Percentiles rank a stretch among this genome's conserved stretches.
Evolutionary conservation across 805 yeast genomes (phyloP).

Genomic region (Scheffersomyces ergatensis): DNA sequence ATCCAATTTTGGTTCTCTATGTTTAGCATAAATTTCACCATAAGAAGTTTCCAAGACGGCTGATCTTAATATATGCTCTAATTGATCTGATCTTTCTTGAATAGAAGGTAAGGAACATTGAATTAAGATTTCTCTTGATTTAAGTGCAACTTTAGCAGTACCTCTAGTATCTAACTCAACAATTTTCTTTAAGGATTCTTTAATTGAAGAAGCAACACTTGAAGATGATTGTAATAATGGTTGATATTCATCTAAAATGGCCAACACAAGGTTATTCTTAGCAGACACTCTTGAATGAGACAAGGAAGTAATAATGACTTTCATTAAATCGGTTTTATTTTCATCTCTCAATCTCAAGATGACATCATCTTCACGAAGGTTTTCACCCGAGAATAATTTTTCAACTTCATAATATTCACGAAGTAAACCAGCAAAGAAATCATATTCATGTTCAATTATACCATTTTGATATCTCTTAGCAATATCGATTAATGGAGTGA

Average conservation of each 20-base stretch:
- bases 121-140: slow-evolving; percentile 93
- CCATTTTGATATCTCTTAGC: slow-evolving; percentile 74
- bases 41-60: slow-evolving; percentile 87
- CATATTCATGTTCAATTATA: slow-evolving; percentile 77
- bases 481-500: slow-evolving; percentile 72
- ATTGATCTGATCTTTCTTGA: slow-evolving; percentile 93
- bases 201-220: slow-evolving; percentile 63
- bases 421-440: slow-evolving; percentile 66
- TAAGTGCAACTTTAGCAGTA: slow-evolving; percentile 89
- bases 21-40: slow-evolving; percentile 77
- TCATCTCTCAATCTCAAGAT: slow-evolving; percentile 85
- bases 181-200: slow-evolving; percentile 69
- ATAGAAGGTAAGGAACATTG: slow-evolving; percentile 97
- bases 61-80: slow-evolving; percentile 90
- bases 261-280: slow-evolving; percentile 84
- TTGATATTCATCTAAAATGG: slow-evolving; percentile 79
- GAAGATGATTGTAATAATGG: slow-evolving; percentile 73
- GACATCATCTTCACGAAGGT: slow-evolving; percentile 83
- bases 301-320: slow-evolving; percentile 70
- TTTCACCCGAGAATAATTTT: slow-evolving; percentile 70
- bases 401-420: slow-evolving; percentile 77
- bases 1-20: slow-evolving; percentile 77
- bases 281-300: slow-evolving; percentile 94
- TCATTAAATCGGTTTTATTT: slow-evolving; percentile 68
- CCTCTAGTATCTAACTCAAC: slow-evolving; percentile 89